Conservation (phyloP, 2,329 filamentous ascomycete species). For the Lachnellula hyalina region DNA sequence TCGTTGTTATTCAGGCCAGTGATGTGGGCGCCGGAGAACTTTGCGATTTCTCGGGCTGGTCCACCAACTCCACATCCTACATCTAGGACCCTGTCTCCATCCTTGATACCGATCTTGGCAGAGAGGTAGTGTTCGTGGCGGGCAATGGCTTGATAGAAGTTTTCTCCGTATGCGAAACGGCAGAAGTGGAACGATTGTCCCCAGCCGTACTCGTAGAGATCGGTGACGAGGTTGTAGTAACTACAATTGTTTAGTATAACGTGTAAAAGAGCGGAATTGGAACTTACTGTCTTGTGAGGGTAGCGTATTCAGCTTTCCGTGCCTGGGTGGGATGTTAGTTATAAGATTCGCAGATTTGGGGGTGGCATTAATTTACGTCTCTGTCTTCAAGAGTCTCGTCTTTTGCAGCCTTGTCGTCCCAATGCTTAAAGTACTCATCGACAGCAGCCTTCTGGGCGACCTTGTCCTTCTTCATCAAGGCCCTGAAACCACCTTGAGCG, state of each 20-base stretch:
- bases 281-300: slow-evolving; percentile 83
- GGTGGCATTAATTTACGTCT: slow-evolving; percentile 50
- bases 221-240: slow-evolving; percentile 95
- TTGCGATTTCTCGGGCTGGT: slow-evolving; percentile 91
- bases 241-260: slow-evolving; percentile 37
- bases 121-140: slow-evolving; percentile 98
- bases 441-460: slow-evolving; percentile 75
- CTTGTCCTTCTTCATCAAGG: slow-evolving; percentile 81
- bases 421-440: slow-evolving; percentile 95
- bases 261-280: not conserved
- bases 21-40: slow-evolving; percentile 87
- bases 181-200: slow-evolving; percentile 97
- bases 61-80: slow-evolving; percentile 97
- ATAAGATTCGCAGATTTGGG: not conserved
- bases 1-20: slow-evolving; percentile 98
- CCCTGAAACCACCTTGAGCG: slow-evolving; percentile 66
- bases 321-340: slow-evolving; percentile 43
- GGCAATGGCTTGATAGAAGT: slow-evolving; percentile 86
- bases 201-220: slow-evolving; percentile 97
- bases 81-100: slow-evolving; percentile 86
- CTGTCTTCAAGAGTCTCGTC: slow-evolving; percentile 80
- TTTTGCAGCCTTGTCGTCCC: slow-evolving; percentile 76
- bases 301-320: slow-evolving; percentile 83
- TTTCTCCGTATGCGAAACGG: slow-evolving; percentile 82
- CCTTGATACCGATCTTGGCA: slow-evolving; percentile 79